A percentile compares a stretch with the other conserved stretches of the same genome.
Evolutionary conservation across 345 rosid genomes (phyloP).

Genomic region (Euphorbia peplus): DNA sequence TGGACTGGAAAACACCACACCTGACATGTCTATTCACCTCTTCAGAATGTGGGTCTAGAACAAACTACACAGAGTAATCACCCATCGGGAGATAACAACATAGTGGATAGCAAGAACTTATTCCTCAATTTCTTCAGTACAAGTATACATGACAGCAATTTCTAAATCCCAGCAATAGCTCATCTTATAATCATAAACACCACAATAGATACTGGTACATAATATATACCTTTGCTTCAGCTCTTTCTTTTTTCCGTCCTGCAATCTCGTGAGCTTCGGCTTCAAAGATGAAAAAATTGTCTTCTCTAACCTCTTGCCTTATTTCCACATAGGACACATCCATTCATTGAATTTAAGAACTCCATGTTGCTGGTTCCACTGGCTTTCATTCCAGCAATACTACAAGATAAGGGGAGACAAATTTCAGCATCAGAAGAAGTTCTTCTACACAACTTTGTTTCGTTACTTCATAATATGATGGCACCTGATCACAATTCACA

Average conservation of each 20-base stretch:
- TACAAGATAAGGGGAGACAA: conserved; percentile 16
- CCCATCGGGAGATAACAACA: background rate
- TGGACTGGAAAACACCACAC: conserved; percentile 64
- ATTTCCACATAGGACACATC: conserved; percentile 78
- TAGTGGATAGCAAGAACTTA: no score
- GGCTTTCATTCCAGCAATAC: conserved; percentile 96
- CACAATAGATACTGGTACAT: no score
- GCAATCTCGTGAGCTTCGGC: conserved; percentile 70
- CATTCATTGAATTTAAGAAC: conserved; percentile 86
- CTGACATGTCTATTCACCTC: conserved; percentile 63
- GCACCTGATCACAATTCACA: no score
- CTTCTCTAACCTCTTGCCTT: conserved; percentile 75
- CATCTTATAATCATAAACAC: background rate
- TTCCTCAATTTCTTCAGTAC: no score
- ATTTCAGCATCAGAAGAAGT: background rate
- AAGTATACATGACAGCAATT: background rate
- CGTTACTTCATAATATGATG: background rate
- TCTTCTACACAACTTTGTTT: background rate
- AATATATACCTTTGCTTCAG: conserved; percentile 57
- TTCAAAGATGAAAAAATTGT: conserved; percentile 79
- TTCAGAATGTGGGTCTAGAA: conserved; percentile 65
- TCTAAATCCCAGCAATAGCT: background rate
- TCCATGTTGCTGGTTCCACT: conserved; percentile 97
- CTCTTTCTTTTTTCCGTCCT: conserved; percentile 66
- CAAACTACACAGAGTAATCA: conserved; percentile 40